A percentile compares a stretch with the other conserved stretches of the same genome.
These are phyloP conservation scores for Triangularia verruculosa DNA, from an alignment of 2,329 filamentous ascomycete genomes.

Conservation along the genomic window DNA sequence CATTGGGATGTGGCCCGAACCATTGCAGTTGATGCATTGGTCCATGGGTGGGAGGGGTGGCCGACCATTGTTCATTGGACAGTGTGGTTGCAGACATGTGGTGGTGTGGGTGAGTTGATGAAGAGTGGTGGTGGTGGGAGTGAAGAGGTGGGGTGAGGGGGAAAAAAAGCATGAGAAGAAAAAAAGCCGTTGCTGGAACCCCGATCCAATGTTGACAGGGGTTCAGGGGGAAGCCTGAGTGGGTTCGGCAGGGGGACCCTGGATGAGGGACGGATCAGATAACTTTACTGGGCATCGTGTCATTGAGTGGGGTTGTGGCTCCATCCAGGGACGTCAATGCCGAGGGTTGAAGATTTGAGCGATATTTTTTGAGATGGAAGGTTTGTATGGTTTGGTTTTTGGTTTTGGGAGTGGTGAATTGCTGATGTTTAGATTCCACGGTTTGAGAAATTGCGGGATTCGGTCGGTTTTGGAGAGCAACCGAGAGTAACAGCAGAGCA, in stretches of 20 bases:
- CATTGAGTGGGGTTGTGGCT: background rate
- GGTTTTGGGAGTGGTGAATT: background rate
- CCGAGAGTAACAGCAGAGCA: background rate
- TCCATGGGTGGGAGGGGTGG: background rate
- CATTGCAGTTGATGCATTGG: background rate
- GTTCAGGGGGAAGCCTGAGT: background rate
- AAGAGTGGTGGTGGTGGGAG: background rate
- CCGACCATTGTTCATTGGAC: background rate
- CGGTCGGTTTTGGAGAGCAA: too few relatives aligned
- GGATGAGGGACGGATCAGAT: background rate
- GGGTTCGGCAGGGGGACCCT: background rate
- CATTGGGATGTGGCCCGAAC: background rate
- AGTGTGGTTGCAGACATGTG: background rate
- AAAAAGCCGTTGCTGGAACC: background rate
- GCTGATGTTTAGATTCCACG: too few relatives aligned
- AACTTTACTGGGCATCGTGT: background rate
- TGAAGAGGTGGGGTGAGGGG: constrained; percentile 1
- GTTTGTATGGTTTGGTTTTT: background rate
- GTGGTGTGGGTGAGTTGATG: background rate
- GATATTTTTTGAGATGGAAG: background rate
- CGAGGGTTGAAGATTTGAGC: background rate
- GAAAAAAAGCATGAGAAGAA: background rate
- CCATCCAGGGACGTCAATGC: background rate
- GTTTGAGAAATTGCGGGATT: too few relatives aligned
- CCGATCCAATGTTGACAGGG: constrained; percentile 1